A percentile compares a stretch with the other conserved stretches of the same genome.
phyloP scores from a whole-genome alignment of 2,329 filamentous ascomycete genomes.

The Orbilia quercus region DNA sequence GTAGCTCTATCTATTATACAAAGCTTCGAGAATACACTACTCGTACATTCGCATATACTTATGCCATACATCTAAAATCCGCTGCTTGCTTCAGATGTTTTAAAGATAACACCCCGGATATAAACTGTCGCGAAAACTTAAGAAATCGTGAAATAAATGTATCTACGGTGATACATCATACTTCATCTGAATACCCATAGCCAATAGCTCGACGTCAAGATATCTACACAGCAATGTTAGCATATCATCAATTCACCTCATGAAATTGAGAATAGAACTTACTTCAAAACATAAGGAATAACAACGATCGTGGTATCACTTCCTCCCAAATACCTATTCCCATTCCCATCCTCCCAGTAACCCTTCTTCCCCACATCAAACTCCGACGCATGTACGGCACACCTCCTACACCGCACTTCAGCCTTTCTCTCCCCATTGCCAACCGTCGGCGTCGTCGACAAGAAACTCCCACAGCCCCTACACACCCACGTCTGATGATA shows the following conservation, averaged over 20 bases:
- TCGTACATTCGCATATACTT: background rate
- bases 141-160: conserved; percentile 4
- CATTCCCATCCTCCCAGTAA: conserved; percentile 89
- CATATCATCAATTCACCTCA: background rate
- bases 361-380: conserved; percentile 76
- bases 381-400: conserved; percentile 73
- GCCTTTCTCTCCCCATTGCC: conserved; percentile 74
- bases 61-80: conserved; percentile 2
- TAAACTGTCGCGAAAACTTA: background rate
- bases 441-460: conserved; percentile 83
- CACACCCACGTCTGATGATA: conserved; percentile 91
- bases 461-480: conserved; percentile 86
- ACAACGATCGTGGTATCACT: conserved; percentile 91
- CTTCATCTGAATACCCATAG: conserved; percentile 96
- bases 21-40: conserved; percentile 13
- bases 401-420: conserved; percentile 81
- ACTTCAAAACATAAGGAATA: conserved; percentile 91
- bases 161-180: conserved; percentile 73
- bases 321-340: conserved; percentile 84
- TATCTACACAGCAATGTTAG: conserved; percentile 62
- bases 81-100: background rate
- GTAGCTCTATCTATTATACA: conserved; percentile 17
- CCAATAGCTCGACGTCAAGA: conserved; percentile 91
- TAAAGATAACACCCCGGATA: conserved; percentile 19
- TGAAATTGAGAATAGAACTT: conserved; percentile 25